Evolutionary conservation across 2,329 filamentous ascomycete species (phyloP), one percentile per base, ranked within the genome.

Genomic region (Cordyceps pruinosa): DNA sequence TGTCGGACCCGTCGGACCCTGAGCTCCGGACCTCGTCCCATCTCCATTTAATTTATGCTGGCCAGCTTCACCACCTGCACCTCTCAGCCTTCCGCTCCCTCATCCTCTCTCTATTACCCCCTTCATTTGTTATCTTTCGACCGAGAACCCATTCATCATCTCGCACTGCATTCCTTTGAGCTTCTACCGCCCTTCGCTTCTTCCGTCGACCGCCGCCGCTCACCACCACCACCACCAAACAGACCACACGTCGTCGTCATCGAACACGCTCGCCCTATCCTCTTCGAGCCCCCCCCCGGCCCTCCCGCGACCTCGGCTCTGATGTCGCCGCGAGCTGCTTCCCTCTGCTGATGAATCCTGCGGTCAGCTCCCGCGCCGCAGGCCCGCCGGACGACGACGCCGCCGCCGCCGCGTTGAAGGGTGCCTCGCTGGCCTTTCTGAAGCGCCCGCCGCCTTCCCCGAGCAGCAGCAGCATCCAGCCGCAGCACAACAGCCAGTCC

Each of bases 351-450:
- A 73, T 73, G 71, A 68, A 66, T 66, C 64, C 66, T 63, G 66
- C 67, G 65, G 68, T 64, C 51, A 56, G 59, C 39, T 60, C 62
- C 45, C 66, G 66, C 32, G 61, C 63, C 56, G 61, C 63, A 57
- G 70, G 66, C 55, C 65, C 67, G 54, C 66, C 67, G 54, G 66
- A 73, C 60, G 66, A 70, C 61, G 66, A 66, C 66, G 68, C 76
- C 15, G 77, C 78, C 49, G 70, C 75, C 8, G 79, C 80, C 50
- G n/a, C n/a, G n/a, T 69, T 83, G 57, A 75, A 72, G 58, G 81
- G 81, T 53, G 81, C 81, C 10, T 78, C 77, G 12, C 73, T 83
- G 26, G 81, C 81, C 21, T 84, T 84, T 60, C 72, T 73, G 61
- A 76, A 75, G 48, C 70, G 66, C 32, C 48, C 45, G n/a, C 41